Evolutionary conservation across 1,139 yeast genomes (phyloP).

Genomic region (Arxiozyma slooffiae): DNA sequence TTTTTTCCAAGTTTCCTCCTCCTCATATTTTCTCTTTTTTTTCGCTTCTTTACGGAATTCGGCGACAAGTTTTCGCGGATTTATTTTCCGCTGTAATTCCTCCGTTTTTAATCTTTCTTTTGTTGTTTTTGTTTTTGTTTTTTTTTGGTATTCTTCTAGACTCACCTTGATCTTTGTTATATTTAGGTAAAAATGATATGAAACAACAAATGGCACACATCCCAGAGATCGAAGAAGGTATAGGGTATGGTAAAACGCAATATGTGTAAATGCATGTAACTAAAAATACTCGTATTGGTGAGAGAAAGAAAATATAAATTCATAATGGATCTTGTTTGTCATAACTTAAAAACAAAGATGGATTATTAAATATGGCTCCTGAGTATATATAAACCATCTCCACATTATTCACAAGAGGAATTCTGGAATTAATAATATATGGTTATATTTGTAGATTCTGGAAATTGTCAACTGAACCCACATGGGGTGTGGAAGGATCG

Average conservation of each 20-base stretch:
- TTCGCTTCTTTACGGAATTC: background rate
- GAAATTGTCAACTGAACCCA: conserved; percentile 84
- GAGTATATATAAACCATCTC: conserved; percentile 89
- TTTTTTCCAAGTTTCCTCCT: too few relatives aligned
- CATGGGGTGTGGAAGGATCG: conserved; percentile 74
- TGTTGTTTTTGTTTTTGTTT: background rate
- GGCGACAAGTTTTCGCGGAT: background rate
- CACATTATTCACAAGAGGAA: conserved; percentile 51
- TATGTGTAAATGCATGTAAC: too few relatives aligned
- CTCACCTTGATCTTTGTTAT: background rate
- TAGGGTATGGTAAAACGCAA: background rate
- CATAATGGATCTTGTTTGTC: background rate
- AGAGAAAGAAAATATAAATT: background rate
- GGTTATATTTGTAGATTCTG: conserved; percentile 81
- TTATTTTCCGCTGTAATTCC: background rate
- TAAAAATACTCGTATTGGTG: background rate
- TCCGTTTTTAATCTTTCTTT: too few relatives aligned
- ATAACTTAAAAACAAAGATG: conserved; percentile 22
- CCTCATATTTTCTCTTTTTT: too few relatives aligned
- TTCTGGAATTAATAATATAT: conserved; percentile 61
- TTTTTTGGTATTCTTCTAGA: background rate
- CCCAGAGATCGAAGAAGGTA: background rate
- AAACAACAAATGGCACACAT: too few relatives aligned
- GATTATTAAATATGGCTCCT: conserved; percentile 83
- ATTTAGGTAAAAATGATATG: too few relatives aligned